Evolutionary conservation across 2,329 filamentous ascomycete species (phyloP), one percentile per base, ranked within the genome.

Genomic region (Cladosporium sp.): DNA sequence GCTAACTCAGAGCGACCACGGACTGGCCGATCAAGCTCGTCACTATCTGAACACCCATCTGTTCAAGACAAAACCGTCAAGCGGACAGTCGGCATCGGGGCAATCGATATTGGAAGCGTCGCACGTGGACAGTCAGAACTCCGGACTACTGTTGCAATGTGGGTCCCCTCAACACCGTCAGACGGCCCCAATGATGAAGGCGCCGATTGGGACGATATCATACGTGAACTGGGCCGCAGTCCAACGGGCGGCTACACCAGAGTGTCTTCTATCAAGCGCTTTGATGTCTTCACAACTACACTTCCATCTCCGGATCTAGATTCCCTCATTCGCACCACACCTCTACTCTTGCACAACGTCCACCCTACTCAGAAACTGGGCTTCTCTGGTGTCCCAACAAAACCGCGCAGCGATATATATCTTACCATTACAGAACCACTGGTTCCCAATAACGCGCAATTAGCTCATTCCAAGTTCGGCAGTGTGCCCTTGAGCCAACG

Each of bases 381-480:
- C 1, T 98, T 99, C 76, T 92, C 94, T 3, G 93, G 93, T 14
- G 93, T 93, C 1, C 94, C 95, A 0, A 93, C 90, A 0, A 93
- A 92, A 75, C 85, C 91, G 18, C 85, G 96, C 72, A 97, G 93
- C 13, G 96, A 99, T 76, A 98, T 99, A 59, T 99, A 99, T 75
- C 79, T 99, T 53, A 97, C 93, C 0, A 79, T 99, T 57, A 88
- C 88, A 65, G 89, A 92, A 68, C 91, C 92, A 0, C 84, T 89
- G n/a, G 82, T 99, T 26, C 89, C 90, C 21, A 88, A 88, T 65
- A 85, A 87, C 69, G 85, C 86, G 13, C 81, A 86, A 48, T 78
- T 90, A 25, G 85, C 87, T 10, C 88, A 90, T 73, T 87, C 88
- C 0, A 92, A 96, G 72, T 89, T 90, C 36, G 92, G 92, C n/a